phyloP scores from a whole-genome alignment of 352 stramenopile species.

The Phytophthora colocasiae region DNA sequence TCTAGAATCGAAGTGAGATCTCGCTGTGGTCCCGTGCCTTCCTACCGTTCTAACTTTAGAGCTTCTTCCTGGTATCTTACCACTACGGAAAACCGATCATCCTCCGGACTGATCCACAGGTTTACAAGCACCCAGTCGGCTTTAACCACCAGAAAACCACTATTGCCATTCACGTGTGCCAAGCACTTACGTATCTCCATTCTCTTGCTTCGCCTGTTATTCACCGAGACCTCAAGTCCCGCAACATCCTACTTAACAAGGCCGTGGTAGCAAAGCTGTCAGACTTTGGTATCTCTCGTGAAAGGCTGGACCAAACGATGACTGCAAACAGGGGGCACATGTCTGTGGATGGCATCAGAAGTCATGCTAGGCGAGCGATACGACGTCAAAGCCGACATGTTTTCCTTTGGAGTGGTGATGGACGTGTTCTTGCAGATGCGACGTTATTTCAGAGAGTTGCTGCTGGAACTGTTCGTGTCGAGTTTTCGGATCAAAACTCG shows the following conservation, averaged over 20 bases:
- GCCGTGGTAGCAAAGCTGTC: conserved; percentile 27
- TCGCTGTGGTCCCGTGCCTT: too few species aligned
- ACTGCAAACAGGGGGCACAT: conserved; percentile 25
- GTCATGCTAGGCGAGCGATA: conserved; percentile 1
- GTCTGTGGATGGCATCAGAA: not conserved
- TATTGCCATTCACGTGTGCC: not conserved
- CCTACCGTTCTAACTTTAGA: too few species aligned
- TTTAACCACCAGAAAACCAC: conserved; percentile 1
- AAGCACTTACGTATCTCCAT: conserved; percentile 25
- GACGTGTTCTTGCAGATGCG: not conserved
- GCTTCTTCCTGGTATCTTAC: too few species aligned
- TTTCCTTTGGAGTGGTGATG: not conserved
- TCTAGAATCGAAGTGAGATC: too few species aligned
- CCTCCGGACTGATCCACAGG: too few species aligned
- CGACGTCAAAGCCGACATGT: conserved; percentile 3
- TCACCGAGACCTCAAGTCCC: conserved; percentile 30
- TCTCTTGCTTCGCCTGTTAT: conserved; percentile 12
- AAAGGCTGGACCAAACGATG: conserved; percentile 21
- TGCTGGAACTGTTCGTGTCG: conserved; percentile 20
- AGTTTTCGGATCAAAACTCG: conserved; percentile 25
- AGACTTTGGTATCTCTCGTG: conserved; percentile 38
- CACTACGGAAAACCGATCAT: too few species aligned
- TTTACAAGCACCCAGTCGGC: conserved; percentile 14
- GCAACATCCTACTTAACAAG: conserved; percentile 20
- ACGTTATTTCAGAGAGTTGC: conserved; percentile 14